Evolutionary conservation across 305 asterid species (phyloP), one percentile per base, ranked within the genome.

Genomic region (Striga hermonthica): DNA sequence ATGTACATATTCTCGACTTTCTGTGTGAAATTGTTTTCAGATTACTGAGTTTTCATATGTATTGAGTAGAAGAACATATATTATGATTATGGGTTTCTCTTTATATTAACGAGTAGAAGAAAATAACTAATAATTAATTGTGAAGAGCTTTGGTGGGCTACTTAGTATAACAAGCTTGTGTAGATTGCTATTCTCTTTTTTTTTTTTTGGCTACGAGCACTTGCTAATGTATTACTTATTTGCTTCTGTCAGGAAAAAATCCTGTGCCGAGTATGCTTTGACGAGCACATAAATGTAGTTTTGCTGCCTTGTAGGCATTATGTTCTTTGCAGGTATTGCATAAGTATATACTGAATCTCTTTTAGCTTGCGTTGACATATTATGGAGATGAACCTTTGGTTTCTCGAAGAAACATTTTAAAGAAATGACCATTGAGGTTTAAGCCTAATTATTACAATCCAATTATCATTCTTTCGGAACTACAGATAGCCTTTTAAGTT

Each of bases 261-360:
- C 52, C 88, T 93, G 35, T 93, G 99, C 61, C 84, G 97, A 63
- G 82, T 93, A 76, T 90, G 99, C 82, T 93, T 93, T n/a, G 97
- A 88, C 56, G 89, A 82, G 67, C 88, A 86, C 36, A 86, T 90
- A 83, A 89, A 80, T 16, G 78, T 86, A 5, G 95, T 93, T 55
- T 85, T 93, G 60, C 96, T 93, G 56, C 99, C 99, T 35, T 93
- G 96, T 67, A 80, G 97, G 75, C 99, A 90, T 74, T 88, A 88
- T 65, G 82, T 83, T 47, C 88, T 93, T 56, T 93, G 97, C 97
- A 83, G 99, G 99, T 93, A 85, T 13, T 53, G 9, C 31, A 3
- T 52, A 48, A 13, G 8, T 60, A 10, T n/a, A 38, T 16, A 40
- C 69, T 40, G 13, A 15, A 48, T n/a, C 39, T 56, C 9, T 41